A percentile compares a stretch with the other conserved stretches of the same genome.
Conservation (phyloP, 805 yeast species). For the Candida quercuum region DNA sequence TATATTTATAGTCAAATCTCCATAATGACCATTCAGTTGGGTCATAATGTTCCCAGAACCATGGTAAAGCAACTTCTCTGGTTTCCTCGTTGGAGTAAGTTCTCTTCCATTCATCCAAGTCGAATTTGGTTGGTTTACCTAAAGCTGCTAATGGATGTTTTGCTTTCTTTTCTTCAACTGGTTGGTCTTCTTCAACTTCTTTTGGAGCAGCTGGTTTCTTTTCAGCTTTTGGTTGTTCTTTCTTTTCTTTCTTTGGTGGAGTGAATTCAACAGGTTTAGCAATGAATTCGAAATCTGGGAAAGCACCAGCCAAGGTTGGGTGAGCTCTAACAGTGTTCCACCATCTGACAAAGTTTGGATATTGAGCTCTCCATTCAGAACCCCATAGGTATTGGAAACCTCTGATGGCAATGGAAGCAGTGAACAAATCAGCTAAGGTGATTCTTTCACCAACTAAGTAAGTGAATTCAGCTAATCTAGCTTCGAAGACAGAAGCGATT, state of each 20-base stretch:
- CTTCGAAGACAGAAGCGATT: slow-evolving; percentile 43
- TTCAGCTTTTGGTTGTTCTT: slow-evolving; percentile 25
- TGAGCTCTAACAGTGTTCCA: slow-evolving; percentile 47
- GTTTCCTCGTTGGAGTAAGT: slow-evolving; percentile 96
- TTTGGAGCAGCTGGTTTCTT: slow-evolving; percentile 33
- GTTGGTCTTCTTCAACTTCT: slow-evolving; percentile 33
- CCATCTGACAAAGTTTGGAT: slow-evolving; percentile 70
- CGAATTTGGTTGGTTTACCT: slow-evolving; percentile 61
- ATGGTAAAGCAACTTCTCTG: slow-evolving; percentile 88
- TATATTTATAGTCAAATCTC: slow-evolving; percentile 95
- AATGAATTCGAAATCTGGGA: slow-evolving; percentile 48
- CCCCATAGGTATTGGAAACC: slow-evolving; percentile 60
- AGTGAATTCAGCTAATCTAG: slow-evolving; percentile 53
- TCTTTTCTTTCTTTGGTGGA: slow-evolving; percentile 69
- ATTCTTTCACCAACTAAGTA: slow-evolving; percentile 66
- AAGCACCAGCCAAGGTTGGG: slow-evolving; percentile 43
- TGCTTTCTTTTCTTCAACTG: slow-evolving; percentile 64
- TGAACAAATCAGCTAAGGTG: slow-evolving; percentile 60
- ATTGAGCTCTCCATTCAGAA: slow-evolving; percentile 52
- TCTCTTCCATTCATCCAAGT: slow-evolving; percentile 94
- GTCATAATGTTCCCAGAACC: slow-evolving; percentile 97
- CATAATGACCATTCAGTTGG: slow-evolving; percentile 91
- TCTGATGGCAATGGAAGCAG: slow-evolving; percentile 44
- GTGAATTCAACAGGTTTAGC: slow-evolving; percentile 63
- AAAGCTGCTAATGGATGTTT: slow-evolving; percentile 88